Base-by-base conservation (phyloP, 2,329 filamentous ascomycete genomes). In the Cercospora zeae-maydis region DNA sequence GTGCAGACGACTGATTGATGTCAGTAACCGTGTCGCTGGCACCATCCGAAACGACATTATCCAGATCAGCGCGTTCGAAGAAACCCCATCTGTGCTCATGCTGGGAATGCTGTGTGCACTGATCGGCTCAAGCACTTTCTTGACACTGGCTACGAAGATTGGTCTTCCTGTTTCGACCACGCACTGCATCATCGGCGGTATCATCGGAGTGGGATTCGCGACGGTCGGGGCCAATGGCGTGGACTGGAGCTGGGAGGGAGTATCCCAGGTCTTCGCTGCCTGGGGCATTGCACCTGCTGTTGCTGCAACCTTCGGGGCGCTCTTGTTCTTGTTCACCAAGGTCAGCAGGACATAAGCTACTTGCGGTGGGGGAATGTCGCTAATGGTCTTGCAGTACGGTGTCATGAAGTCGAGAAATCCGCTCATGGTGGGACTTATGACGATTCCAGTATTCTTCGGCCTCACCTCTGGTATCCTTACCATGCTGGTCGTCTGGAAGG, bases 241-340 rank as follows among this genome's bases (percentile, higher is more conserved):
- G 51, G 79, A 81, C 57, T 88, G 86, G 86, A 81, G 81, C 57
- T 80, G 78, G 75, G 77, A 80, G 4, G 81, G 84, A 69, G 84
- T 88, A 4, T 80, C 84, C 13, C 83, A 85, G 67, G 84, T 88
- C n/a, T 86, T 87, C 68, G 79, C 86, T 10, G 76, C 80, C 0
- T 77, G 72, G 58, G 78, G 63, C 0, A 80, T 82, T 64, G 77
- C 78, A 2, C 80, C 80, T 8, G 37, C 80, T 54, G 76, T 82
- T 65, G 77, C 81, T 2, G 77, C 70, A 45, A 77, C 63, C 1
- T 80, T 83, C 66, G 76, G 78, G 1, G 80, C 80, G 11, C 53
- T 82, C 54, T 74, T 82, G 65, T 83, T 82, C 63, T 76, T 72
- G 1, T 76, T 73, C 1, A 68, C 82, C 67, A 83, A 24, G 21